Evolutionary conservation across 1,284 basidiomycete species (phyloP).

Genomic region (Naganishia liquefaciens): DNA sequence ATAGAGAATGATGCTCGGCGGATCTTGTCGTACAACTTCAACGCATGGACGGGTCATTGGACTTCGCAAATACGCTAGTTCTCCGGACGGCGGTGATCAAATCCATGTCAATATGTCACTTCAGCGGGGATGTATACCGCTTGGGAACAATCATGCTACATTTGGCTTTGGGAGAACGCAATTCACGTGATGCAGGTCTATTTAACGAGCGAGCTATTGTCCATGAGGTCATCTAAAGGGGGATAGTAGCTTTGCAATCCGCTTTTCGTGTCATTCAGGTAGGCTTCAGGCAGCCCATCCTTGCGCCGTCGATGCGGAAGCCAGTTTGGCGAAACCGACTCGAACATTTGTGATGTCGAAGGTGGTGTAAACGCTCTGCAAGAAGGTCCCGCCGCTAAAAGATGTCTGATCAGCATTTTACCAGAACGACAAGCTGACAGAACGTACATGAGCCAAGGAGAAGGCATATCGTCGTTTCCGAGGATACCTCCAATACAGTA

Average conservation of each 20-base stretch:
- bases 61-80: background rate
- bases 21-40: constrained; percentile 46
- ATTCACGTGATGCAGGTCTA: too few species aligned
- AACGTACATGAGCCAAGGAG: constrained; percentile 18
- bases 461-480: constrained; percentile 14
- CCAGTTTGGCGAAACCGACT: constrained; percentile 25
- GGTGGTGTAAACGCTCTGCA: constrained; percentile 24
- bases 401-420: background rate
- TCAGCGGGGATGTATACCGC: too few species aligned
- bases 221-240: background rate
- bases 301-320: background rate
- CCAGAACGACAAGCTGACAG: background rate
- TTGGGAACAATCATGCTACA: too few species aligned
- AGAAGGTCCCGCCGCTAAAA: constrained; percentile 14
- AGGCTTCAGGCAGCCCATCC: too few species aligned
- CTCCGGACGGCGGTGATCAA: background rate
- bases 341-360: constrained; percentile 27
- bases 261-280: too few species aligned
- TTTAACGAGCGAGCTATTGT: constrained; percentile 7
- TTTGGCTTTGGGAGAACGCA: too few species aligned
- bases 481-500: constrained; percentile 25
- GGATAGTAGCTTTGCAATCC: background rate
- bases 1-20: constrained; percentile 36
- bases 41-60: constrained; percentile 51
- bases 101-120: constrained; percentile 7